These are phyloP conservation scores for Fusarium nygamai DNA, from an alignment of 2,329 filamentous ascomycete species.

Conservation along the genomic window DNA sequence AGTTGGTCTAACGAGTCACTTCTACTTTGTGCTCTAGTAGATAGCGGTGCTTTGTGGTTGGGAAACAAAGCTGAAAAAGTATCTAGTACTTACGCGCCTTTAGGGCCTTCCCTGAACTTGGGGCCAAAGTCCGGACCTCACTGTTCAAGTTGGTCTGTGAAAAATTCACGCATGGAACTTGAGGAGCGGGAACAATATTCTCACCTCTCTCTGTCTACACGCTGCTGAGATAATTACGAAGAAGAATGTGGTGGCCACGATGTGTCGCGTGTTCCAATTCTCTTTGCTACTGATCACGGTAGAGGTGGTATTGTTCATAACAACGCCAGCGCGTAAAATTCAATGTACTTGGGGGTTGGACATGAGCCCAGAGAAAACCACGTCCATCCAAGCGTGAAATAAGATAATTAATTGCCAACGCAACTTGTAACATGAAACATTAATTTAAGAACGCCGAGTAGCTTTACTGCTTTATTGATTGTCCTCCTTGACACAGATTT, in stretches of 20 bases:
- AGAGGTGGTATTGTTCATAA: not conserved
- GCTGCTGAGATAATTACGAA: not conserved
- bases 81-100: not conserved
- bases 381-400: not conserved
- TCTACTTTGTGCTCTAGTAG: not conserved
- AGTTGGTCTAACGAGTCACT: no score
- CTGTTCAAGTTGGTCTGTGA: not conserved
- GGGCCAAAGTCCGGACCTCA: not conserved
- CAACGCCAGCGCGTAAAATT: not conserved
- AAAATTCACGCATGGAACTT: not conserved
- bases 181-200: not conserved
- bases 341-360: rapidly evolving
- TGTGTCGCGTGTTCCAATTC: not conserved
- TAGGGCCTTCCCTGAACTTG: not conserved
- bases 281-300: not conserved
- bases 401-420: not conserved
- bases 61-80: not conserved
- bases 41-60: not conserved
- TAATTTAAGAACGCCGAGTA: not conserved
- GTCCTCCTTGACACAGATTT: not conserved
- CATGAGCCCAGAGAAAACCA: not conserved
- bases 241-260: not conserved
- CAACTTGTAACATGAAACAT: not conserved
- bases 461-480: not conserved
- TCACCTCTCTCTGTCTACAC: not conserved